Conservation (phyloP, 192 early-diverging fungal genomes). For the Gonapodya prolifera region DNA sequence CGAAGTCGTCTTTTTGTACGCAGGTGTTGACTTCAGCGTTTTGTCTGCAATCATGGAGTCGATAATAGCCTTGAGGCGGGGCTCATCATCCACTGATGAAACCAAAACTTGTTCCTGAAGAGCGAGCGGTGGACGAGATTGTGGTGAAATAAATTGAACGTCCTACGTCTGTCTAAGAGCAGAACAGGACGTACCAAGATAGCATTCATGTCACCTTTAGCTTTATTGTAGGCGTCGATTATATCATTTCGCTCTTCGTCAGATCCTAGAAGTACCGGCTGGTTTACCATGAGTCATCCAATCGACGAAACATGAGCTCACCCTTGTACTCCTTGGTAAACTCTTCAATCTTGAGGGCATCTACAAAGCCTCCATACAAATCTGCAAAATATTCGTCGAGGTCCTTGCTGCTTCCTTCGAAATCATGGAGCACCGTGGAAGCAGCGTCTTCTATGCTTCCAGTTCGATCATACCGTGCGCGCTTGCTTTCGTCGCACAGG, state of each 20-base stretch:
- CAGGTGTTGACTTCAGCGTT: conserved; percentile 17
- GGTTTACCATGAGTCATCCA: neutral
- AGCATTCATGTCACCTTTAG: conserved; percentile 55
- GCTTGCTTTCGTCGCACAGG: conserved; percentile 50
- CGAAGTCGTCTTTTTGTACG: conserved; percentile 31
- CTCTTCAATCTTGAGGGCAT: conserved; percentile 57
- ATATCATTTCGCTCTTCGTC: conserved; percentile 63
- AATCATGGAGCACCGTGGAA: conserved; percentile 17
- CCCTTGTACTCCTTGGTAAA: conserved; percentile 59
- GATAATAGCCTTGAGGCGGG: conserved; percentile 46
- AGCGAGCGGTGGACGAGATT: too few species aligned
- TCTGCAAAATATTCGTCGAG: conserved; percentile 77
- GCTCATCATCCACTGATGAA: conserved; percentile 47
- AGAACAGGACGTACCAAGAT: conserved; percentile 28
- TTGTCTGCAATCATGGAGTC: conserved; percentile 47
- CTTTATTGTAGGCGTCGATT: conserved; percentile 43
- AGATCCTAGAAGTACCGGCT: conserved; percentile 31
- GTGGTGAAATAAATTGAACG: too few species aligned
- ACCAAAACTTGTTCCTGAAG: conserved; percentile 33
- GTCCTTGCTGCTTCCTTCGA: conserved; percentile 35
- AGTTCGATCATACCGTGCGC: conserved; percentile 61
- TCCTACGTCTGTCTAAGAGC: too few species aligned
- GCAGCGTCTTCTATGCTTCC: conserved; percentile 39
- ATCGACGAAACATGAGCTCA: conserved; percentile 14
- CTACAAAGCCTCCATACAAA: conserved; percentile 60